Evolutionary conservation across 441 rosid genomes (phyloP).

Genomic region (Jatropha multifida): DNA sequence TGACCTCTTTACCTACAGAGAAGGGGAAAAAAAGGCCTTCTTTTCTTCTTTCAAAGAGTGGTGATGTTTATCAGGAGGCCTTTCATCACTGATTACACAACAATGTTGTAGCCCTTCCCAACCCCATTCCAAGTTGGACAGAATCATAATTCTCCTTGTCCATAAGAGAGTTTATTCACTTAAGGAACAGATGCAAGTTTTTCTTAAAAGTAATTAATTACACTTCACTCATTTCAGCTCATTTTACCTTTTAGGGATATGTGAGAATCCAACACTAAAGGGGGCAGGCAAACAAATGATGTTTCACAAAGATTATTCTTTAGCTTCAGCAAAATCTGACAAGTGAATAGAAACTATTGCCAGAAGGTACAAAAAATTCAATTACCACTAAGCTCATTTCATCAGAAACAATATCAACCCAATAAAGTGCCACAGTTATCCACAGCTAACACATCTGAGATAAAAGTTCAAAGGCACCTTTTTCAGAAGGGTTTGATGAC

Average conservation of each 20-base stretch:
- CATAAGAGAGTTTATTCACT: background rate
- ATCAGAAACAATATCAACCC: slow-evolving; percentile 8
- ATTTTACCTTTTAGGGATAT: background rate
- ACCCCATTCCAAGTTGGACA: background rate
- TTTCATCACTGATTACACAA: background rate
- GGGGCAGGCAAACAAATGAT: background rate
- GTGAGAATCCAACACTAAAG: background rate
- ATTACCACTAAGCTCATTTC: background rate
- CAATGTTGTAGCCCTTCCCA: background rate
- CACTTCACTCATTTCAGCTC: background rate
- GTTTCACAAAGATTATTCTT: background rate
- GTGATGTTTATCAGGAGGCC: background rate
- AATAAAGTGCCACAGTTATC: slow-evolving; percentile 6
- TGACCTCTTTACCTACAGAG: background rate
- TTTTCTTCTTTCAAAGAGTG: background rate
- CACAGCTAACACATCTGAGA: slow-evolving; percentile 4
- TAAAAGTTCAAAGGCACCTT: slow-evolving; percentile 43
- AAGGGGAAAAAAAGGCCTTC: background rate
- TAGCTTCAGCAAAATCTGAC: background rate
- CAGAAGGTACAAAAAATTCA: background rate
- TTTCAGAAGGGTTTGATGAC: slow-evolving; percentile 81
- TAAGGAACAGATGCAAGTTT: background rate
- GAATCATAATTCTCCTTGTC: background rate
- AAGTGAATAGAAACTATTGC: background rate
- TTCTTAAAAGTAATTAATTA: background rate